Base-by-base conservation (phyloP, 1,139 yeast species). In the Saccharomyces hybrid region DNA sequence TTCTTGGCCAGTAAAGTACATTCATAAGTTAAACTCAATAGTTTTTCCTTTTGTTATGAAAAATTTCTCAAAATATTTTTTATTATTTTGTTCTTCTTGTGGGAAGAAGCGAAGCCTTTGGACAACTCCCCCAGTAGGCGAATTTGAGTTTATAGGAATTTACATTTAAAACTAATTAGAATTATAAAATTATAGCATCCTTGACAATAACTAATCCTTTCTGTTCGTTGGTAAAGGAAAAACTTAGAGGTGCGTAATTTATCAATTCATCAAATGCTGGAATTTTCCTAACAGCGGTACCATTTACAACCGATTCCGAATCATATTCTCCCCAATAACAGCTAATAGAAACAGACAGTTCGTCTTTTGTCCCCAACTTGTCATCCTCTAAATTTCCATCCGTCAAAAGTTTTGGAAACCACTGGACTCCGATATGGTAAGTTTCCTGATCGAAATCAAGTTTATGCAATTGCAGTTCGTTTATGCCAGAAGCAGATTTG, bases 241-340 rank as follows among this genome's bases (percentile, higher is more conserved):
- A 78, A 67, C 81, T 78, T 32, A 75, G 72, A 1, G 95, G 93
- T 0, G 87, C 75, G 63, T 80, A 88, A 58, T 80, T 78, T 50
- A 84, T 64, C 48, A 86, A 67, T 64, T 88, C 96, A 55, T 80
- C 82, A 59, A 76, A 82, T 1, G 93, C 90, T 0, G 95, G 91
- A 3, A 88, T 71, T 56, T 77, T 78, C 48, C 80, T 70, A 31
- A 61, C 62, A 28, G 65, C 56, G 16, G 59, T 64, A 1, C 74
- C 76, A 52, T 69, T 75, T 14, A 70, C 66, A 4, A 75, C 69
- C 2, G 76, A 63, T 42, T 72, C 73, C 4, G 74, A 73, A 47
- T 79, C 83, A 63, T 80, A 78, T 60, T 88, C 95, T 9, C 86
- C 84, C 95, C 95, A 88, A 63, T 73, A 80, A 66, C 96, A 88